Conservation (phyloP, 352 stramenopile species). For the Phytophthora rubi region DNA sequence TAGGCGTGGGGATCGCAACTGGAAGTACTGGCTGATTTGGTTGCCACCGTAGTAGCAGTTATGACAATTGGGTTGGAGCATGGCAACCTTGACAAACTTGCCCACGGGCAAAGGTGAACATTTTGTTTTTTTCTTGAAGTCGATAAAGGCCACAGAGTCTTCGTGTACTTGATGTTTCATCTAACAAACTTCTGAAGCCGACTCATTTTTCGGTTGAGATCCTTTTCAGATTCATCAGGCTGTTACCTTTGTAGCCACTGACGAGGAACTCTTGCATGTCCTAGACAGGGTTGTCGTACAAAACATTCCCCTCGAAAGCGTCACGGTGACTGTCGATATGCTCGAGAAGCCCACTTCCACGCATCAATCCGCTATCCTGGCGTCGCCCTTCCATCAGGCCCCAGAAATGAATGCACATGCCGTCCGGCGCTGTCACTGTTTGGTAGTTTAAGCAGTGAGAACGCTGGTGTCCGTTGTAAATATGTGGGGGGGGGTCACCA, state of each 20-base stretch:
- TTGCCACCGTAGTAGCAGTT: constrained; percentile 9
- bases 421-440: constrained; percentile 7
- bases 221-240: not conserved
- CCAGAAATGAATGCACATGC: constrained; percentile 13
- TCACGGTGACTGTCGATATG: not conserved
- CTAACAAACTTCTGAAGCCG: constrained; percentile 1
- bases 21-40: constrained; percentile 14
- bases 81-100: not conserved
- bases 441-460: constrained; percentile 9
- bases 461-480: constrained; percentile 7
- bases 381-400: constrained; percentile 4
- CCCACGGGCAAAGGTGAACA: not conserved
- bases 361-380: constrained; percentile 2
- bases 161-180: constrained; percentile 14
- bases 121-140: constrained; percentile 9
- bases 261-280: constrained; percentile 2
- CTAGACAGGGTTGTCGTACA: constrained; percentile 10
- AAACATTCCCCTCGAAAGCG: not conserved
- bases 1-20: no score
- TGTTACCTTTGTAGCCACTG: constrained; percentile 12
- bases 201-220: constrained; percentile 12
- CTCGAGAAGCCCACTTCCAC: constrained; percentile 5
- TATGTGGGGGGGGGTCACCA: not conserved
- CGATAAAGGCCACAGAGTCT: constrained; percentile 11
- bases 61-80: constrained; percentile 6